phyloP scores from a whole-genome alignment of 768 basidiomycete species.

The Mrakia gelida region DNA sequence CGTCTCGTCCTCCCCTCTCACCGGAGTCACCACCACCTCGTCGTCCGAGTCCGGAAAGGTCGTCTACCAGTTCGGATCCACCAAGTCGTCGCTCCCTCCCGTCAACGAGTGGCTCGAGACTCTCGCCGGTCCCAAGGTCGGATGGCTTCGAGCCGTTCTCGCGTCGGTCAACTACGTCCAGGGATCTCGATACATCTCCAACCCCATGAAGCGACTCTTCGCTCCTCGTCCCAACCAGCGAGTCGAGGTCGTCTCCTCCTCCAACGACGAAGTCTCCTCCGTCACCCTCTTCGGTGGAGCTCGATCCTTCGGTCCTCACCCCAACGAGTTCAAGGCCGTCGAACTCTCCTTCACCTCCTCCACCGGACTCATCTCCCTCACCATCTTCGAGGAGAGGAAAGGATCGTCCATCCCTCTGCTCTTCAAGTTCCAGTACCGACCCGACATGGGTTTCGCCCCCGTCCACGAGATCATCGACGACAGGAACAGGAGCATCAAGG shows the following conservation, averaged over 20 bases:
- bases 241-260: slow-evolving; percentile 56
- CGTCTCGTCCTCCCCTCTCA: slow-evolving; percentile 45
- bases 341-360: slow-evolving; percentile 60
- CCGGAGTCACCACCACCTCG: slow-evolving; percentile 50
- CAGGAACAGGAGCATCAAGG: slow-evolving; percentile 86
- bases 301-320: slow-evolving; percentile 72
- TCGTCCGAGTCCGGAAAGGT: slow-evolving; percentile 51
- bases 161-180: slow-evolving; percentile 79
- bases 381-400: slow-evolving; percentile 76
- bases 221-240: slow-evolving; percentile 74
- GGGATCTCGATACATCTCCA: slow-evolving; percentile 76
- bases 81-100: slow-evolving; percentile 52
- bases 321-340: slow-evolving; percentile 72
- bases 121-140: slow-evolving; percentile 73
- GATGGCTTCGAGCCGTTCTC: slow-evolving; percentile 82
- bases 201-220: slow-evolving; percentile 82
- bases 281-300: slow-evolving; percentile 70
- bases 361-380: slow-evolving; percentile 61
- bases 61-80: slow-evolving; percentile 47
- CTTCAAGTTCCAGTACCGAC: slow-evolving; percentile 80
- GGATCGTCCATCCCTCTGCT: slow-evolving; percentile 70
- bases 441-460: slow-evolving; percentile 80
- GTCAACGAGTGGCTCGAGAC: slow-evolving; percentile 72
- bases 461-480: slow-evolving; percentile 82
- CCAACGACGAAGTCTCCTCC: slow-evolving; percentile 52